Percentiles rank a stretch among this genome's conserved stretches.
phyloP scores from a whole-genome alignment of 2,329 filamentous ascomycete species.

The Fusarium sororula region DNA sequence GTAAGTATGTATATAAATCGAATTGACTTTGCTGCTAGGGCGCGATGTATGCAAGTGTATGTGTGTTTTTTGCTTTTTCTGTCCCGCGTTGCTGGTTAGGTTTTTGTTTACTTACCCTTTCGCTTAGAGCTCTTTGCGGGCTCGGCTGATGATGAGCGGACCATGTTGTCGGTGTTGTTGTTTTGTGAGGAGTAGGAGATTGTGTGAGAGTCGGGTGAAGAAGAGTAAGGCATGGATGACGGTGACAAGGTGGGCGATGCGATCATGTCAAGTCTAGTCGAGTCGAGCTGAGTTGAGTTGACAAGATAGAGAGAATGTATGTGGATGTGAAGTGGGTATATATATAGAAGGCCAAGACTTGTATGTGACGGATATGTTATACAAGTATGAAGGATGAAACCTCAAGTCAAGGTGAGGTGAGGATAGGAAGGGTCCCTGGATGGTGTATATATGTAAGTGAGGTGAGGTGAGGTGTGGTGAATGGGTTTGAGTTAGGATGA shows the following conservation, averaged over 20 bases:
- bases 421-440: constrained; percentile 2
- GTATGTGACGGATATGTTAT: constrained; percentile 18
- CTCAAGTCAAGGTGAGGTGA: neutral
- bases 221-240: constrained; percentile 23
- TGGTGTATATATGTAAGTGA: constrained; percentile 38
- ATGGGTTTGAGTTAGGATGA: constrained; percentile 22
- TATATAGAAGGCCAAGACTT: constrained; percentile 24
- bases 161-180: constrained; percentile 45
- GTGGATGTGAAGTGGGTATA: constrained; percentile 18
- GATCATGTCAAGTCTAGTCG: constrained; percentile 34
- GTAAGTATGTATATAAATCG: neutral
- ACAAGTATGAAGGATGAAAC: constrained; percentile 10
- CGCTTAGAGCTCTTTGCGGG: constrained; percentile 55
- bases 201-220: constrained; percentile 10
- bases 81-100: neutral
- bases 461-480: constrained; percentile 26
- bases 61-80: neutral
- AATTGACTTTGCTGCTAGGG: neutral
- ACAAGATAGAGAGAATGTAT: neutral
- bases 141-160: constrained; percentile 55
- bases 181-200: neutral
- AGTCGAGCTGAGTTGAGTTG: neutral
- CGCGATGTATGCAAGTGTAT: neutral
- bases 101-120: constrained; percentile 52
- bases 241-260: constrained; percentile 15